Evolutionary conservation across 2,329 filamentous ascomycete genomes (phyloP), one percentile per base, ranked within the genome.

Genomic region (Cercospora sojina): DNA sequence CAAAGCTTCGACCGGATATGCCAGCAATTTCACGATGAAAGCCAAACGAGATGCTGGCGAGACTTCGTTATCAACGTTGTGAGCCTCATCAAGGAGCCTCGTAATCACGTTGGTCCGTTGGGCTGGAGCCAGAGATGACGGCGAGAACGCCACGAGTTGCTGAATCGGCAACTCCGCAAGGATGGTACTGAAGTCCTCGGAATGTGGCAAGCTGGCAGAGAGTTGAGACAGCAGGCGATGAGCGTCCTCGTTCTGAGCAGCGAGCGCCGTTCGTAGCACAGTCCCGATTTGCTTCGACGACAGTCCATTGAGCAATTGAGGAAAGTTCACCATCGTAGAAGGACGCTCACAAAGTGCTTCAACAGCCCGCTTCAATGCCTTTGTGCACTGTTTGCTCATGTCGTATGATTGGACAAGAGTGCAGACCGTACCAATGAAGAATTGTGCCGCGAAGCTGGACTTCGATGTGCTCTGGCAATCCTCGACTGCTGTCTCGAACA

Each of bases 351-450:
- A 59, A 13, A 67, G 23, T 18, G 51, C 31, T 31, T 66, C 64
- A 31, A 65, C 23, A 9, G 63, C 43, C 16, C 59, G 59, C 13
- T n/a, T 25, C 23, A 59, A 64, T 16, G 58, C 2, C 16, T 29
- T 58, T 7, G 25, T 29, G 18, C 51, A 59, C 32, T 64, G 20
- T 12, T 32, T 32, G 32, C 64, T 47, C 8, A 62, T 64, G n/a
- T 47, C 29, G 29, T 69, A 55, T 57, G 47, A 25, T 8, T 38
- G 51, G 1, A 27, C 31, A 18, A 61, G 59, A 55, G 31, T 23
- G 63, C 65, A 67, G 10, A 70, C 3, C 27, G 38, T 57, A 12
- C 65, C 69, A n/a, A 70, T 43, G n/a, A 68, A 67, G 23, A 59
- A 55, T 29, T 64, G 66, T 29, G 68, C 70, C 31, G 67, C 38